Percentiles rank a stretch among this genome's conserved stretches.
phyloP scores from a whole-genome alignment of 2,329 filamentous ascomycete species.

The Colletotrichum orchidophilum region DNA sequence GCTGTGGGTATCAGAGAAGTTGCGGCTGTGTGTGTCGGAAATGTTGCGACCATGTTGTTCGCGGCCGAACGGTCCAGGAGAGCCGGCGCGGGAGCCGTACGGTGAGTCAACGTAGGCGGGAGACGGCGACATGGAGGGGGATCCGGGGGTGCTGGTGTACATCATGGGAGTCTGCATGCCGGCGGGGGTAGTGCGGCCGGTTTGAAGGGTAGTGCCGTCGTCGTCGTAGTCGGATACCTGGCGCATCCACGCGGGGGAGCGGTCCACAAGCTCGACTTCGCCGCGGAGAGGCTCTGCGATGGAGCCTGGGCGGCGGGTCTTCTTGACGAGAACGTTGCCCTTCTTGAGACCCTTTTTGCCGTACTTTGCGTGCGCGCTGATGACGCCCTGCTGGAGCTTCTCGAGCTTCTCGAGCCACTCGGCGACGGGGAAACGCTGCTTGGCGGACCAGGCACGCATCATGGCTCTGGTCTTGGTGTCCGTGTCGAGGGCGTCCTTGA shows the following conservation, averaged over 20 bases:
- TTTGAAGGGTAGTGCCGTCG: constrained; percentile 29
- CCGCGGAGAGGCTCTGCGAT: constrained; percentile 19
- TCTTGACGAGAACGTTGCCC: constrained; percentile 32
- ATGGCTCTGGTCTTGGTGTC: constrained; percentile 63
- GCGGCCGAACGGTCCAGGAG: constrained; percentile 8
- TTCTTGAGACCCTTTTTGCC: constrained; percentile 31
- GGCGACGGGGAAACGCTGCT: constrained; percentile 73
- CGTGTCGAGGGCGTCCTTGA: constrained; percentile 67
- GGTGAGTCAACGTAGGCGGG: constrained; percentile 28
- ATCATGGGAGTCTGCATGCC: constrained; percentile 25
- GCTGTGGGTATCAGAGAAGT: constrained; percentile 10
- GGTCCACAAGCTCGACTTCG: constrained; percentile 32
- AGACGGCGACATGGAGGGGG: constrained; percentile 25
- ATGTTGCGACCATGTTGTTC: constrained; percentile 27
- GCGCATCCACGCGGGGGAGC: constrained; percentile 30
- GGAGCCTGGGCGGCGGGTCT: constrained; percentile 19
- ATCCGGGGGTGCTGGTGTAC: constrained; percentile 27
- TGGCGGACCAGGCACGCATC: constrained; percentile 72
- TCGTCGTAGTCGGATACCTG: constrained; percentile 32
- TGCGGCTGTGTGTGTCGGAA: constrained; percentile 30
- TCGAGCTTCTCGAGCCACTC: constrained; percentile 74
- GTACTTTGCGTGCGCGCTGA: constrained; percentile 55
- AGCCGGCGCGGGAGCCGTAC: constrained; percentile 19
- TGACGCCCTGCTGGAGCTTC: constrained; percentile 67
- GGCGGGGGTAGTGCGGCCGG: constrained; percentile 27